Percentiles rank a stretch among this genome's conserved stretches.
These are phyloP conservation scores for Solanum ossicruentum DNA, from an alignment of 257 asterid species.

Conservation along the genomic window DNA sequence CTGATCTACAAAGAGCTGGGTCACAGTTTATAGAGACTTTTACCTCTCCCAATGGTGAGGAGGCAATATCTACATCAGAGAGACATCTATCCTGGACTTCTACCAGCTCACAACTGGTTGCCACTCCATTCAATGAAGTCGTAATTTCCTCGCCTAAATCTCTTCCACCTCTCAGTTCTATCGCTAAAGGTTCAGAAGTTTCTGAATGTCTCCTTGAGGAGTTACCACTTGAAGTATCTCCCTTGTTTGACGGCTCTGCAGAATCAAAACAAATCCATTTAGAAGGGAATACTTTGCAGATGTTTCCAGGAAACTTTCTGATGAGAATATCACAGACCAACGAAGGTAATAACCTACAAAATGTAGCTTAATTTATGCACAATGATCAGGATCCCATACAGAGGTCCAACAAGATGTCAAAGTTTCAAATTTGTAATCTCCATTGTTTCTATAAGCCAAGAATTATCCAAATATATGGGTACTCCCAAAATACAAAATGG, in stretches of 20 bases:
- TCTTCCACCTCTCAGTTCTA: conserved; percentile 9
- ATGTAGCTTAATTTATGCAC: neutral
- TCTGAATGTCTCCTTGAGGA: conserved; percentile 6
- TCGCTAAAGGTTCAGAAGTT: conserved; percentile 9
- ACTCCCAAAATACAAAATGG: neutral
- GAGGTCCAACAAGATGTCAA: neutral
- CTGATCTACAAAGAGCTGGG: conserved; percentile 20
- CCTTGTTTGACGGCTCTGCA: conserved; percentile 30
- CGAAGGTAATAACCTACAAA: neutral
- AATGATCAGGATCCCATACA: neutral
- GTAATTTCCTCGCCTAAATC: conserved; percentile 4
- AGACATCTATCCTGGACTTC: conserved; percentile 11
- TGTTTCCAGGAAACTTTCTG: neutral
- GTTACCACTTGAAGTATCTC: conserved; percentile 12
- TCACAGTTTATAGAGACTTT: conserved; percentile 31
- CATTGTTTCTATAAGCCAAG: neutral
- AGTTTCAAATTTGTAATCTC: neutral
- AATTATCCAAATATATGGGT: neutral
- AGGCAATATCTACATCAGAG: conserved; percentile 38
- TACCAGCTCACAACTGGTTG: conserved; percentile 9
- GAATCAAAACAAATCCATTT: neutral
- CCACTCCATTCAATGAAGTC: conserved; percentile 9
- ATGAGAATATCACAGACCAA: neutral
- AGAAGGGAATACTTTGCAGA: neutral
- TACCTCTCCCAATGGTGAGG: conserved; percentile 48